These are phyloP conservation scores for Lodderomyces elongisporus DNA, from an alignment of 1,139 yeast genomes.

Conservation along the genomic window DNA sequence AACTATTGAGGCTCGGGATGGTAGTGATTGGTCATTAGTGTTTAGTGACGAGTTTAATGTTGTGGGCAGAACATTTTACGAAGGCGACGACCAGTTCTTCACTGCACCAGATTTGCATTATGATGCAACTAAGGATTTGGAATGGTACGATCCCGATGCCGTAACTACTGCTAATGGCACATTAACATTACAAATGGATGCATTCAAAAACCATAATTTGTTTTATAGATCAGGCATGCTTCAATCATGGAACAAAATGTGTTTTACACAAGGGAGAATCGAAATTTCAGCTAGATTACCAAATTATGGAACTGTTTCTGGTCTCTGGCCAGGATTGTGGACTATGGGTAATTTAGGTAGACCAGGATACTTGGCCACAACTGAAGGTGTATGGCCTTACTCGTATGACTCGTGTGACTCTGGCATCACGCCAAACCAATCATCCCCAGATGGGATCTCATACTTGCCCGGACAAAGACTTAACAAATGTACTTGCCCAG, in stretches of 20 bases:
- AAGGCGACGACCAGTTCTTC: conserved; percentile 83
- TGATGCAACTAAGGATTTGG: conserved; percentile 76
- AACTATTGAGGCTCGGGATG: conserved; percentile 44
- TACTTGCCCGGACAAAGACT: conserved; percentile 75
- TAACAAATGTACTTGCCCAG: conserved; percentile 64
- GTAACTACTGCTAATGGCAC: conserved; percentile 64
- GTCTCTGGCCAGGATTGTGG: conserved; percentile 93
- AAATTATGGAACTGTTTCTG: conserved; percentile 61
- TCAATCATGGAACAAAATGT: conserved; percentile 78
- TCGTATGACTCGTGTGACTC: conserved; percentile 79
- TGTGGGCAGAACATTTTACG: conserved; percentile 78
- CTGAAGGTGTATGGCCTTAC: conserved; percentile 90
- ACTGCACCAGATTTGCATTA: conserved; percentile 71
- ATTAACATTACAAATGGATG: conserved; percentile 63
- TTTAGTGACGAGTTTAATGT: conserved; percentile 82
- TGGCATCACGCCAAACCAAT: conserved; percentile 87
- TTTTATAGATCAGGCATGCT: conserved; percentile 81
- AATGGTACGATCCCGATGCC: conserved; percentile 89
- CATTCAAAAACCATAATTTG: conserved; percentile 63
- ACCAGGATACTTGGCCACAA: conserved; percentile 72
- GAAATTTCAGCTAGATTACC: conserved; percentile 72
- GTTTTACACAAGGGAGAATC: conserved; percentile 71
- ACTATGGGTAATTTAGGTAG: conserved; percentile 81
- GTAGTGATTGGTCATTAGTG: conserved; percentile 64
- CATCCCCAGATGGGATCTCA: conserved; percentile 74